A percentile compares a stretch with the other conserved stretches of the same genome.
These are phyloP conservation scores for Rossbeevera mucosa DNA, from an alignment of 768 basidiomycete genomes.

Conservation along the genomic window DNA sequence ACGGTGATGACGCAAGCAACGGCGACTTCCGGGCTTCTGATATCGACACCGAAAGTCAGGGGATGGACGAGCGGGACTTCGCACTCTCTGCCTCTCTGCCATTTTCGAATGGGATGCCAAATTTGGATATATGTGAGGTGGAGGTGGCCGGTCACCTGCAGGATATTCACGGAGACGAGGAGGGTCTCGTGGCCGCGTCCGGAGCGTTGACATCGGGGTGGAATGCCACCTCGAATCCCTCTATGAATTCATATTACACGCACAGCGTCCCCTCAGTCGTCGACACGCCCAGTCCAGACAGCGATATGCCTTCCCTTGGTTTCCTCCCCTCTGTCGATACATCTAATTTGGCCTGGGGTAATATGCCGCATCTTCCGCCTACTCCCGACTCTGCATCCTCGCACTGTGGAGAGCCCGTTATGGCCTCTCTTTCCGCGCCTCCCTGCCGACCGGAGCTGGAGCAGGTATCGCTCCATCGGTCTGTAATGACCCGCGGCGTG, in stretches of 20 bases:
- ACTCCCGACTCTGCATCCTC: conserved; percentile 20
- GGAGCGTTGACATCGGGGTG: conserved; percentile 17
- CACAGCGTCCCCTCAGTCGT: conserved; percentile 13
- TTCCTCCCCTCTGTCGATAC: conserved; percentile 22
- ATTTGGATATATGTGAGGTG: conserved; percentile 56
- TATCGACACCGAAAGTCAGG: conserved; percentile 33
- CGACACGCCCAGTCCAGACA: conserved; percentile 17
- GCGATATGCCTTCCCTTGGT: conserved; percentile 17
- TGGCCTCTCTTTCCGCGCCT: conserved; percentile 51
- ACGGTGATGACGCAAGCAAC: conserved; percentile 26
- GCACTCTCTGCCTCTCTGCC: conserved; percentile 22
- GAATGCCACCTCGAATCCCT: conserved; percentile 12
- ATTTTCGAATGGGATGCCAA: conserved; percentile 33
- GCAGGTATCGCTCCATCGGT: conserved; percentile 34
- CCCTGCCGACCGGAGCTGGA: conserved; percentile 64
- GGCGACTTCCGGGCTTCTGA: conserved; percentile 26
- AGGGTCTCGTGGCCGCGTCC: conserved; percentile 43
- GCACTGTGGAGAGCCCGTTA: conserved; percentile 42
- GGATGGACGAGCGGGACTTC: conserved; percentile 31
- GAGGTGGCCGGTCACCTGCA: conserved; percentile 54
- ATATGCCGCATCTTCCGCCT: conserved; percentile 14
- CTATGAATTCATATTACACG: conserved; percentile 22
- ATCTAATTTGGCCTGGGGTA: conserved; percentile 24
- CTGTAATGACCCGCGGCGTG: conserved; percentile 27
- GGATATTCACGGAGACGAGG: conserved; percentile 55